A percentile compares a stretch with the other conserved stretches of the same genome.
Conservation (phyloP, 2,329 filamentous ascomycete genomes). For the Botrytis hyacinthi region DNA sequence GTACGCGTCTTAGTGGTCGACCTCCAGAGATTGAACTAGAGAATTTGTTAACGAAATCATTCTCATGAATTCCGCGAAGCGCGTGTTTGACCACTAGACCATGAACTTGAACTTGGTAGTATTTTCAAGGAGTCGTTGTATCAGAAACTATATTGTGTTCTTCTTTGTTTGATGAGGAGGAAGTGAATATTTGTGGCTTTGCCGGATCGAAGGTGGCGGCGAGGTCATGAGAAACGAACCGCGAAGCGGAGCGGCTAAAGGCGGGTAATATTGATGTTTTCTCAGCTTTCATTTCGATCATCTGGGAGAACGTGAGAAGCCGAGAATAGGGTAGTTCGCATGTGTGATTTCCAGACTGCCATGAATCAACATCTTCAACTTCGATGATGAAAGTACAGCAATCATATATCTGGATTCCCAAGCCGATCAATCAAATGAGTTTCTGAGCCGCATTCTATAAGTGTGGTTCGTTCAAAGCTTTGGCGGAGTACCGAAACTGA, state of each 20-base stretch:
- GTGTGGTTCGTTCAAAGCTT: not conserved
- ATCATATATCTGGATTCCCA: too few relatives aligned
- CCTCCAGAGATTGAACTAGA: constrained; percentile 2
- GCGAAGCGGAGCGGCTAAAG: not conserved
- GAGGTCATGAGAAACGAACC: not conserved
- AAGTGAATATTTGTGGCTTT: constrained; percentile 13
- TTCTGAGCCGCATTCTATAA: too few relatives aligned
- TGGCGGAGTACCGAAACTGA: not conserved
- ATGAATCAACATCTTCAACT: not conserved
- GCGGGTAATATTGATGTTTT: not conserved
- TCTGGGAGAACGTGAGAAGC: too few relatives aligned
- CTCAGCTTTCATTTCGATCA: not conserved
- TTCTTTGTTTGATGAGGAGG: not conserved
- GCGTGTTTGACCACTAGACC: constrained; percentile 2
- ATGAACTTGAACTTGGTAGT: constrained; percentile 15
- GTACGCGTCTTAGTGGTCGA: constrained; percentile 11
- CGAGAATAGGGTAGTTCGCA: not conserved
- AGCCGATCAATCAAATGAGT: not conserved
- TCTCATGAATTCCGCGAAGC: not conserved
- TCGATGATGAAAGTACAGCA: not conserved
- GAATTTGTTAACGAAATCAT: not conserved
- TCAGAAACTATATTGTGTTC: not conserved
- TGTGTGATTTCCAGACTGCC: not conserved
- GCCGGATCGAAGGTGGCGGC: not conserved
- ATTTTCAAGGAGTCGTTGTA: not conserved